phyloP scores from a whole-genome alignment of 2,329 filamentous ascomycete species.

The Diaporthe sp. region DNA sequence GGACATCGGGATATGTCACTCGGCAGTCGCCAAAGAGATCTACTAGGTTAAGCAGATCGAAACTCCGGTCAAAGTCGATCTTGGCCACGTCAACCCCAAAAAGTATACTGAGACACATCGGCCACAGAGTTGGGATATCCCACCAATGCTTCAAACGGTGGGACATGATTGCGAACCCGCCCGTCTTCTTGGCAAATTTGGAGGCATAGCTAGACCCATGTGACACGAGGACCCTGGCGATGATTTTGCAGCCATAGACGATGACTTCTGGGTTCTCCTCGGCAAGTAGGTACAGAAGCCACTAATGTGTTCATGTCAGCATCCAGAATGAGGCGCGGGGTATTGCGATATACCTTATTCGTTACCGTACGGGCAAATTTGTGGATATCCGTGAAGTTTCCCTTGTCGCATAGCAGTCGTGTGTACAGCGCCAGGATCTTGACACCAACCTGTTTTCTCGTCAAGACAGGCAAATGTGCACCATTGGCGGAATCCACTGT shows the following conservation, averaged over 20 bases:
- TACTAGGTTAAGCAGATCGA: slow-evolving; percentile 81
- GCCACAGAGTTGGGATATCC: slow-evolving; percentile 88
- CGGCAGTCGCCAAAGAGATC: slow-evolving; percentile 77
- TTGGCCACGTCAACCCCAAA: slow-evolving; percentile 86
- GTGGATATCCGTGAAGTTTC: slow-evolving; percentile 77
- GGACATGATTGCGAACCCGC: slow-evolving; percentile 89
- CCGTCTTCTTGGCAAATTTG: slow-evolving; percentile 87
- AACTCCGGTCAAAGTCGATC: slow-evolving; percentile 79
- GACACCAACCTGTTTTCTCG: slow-evolving; percentile 80
- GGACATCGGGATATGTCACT: slow-evolving; percentile 81
- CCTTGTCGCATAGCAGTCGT: slow-evolving; percentile 81
- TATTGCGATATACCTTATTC: slow-evolving; percentile 78
- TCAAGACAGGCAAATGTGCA: slow-evolving; percentile 53
- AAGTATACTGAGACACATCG: slow-evolving; percentile 87
- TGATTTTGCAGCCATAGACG: slow-evolving; percentile 83
- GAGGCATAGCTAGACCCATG: slow-evolving; percentile 86
- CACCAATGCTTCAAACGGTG: slow-evolving; percentile 88
- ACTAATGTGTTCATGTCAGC: slow-evolving; percentile 63
- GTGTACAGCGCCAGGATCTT: slow-evolving; percentile 84
- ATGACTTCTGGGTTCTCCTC: slow-evolving; percentile 89
- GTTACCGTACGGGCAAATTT: slow-evolving; percentile 96
- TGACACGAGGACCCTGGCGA: slow-evolving; percentile 85
- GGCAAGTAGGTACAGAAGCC: slow-evolving; percentile 91
- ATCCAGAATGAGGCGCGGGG: background rate
- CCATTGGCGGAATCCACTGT: slow-evolving; percentile 48